These are phyloP conservation scores for Monosporascus sp. DNA, from an alignment of 2,329 filamentous ascomycete species.

Conservation along the genomic window DNA sequence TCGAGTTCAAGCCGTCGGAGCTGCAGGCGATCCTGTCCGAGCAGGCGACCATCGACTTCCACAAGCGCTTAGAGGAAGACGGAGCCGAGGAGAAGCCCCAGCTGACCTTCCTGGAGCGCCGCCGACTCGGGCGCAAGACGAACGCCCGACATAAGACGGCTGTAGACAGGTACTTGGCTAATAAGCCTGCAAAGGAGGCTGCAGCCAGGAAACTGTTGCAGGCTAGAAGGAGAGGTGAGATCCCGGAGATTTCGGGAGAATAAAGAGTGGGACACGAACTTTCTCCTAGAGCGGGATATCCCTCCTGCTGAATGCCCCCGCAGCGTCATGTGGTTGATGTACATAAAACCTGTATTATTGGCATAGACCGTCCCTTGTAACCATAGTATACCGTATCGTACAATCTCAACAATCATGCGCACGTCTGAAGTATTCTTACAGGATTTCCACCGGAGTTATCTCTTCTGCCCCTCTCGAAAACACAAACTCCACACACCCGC, in stretches of 20 bases:
- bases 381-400: background rate
- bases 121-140: background rate
- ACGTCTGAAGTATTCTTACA: background rate
- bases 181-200: background rate
- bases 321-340: too few relatives aligned
- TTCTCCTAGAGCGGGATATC: background rate
- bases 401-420: slow-evolving; percentile 11
- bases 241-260: too few relatives aligned
- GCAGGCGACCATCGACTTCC: slow-evolving; percentile 12
- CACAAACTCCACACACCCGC: background rate
- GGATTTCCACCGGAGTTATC: too few relatives aligned
- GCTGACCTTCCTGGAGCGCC: background rate
- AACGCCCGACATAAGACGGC: background rate
- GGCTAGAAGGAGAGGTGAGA: background rate
- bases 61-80: slow-evolving; percentile 2
- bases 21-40: slow-evolving; percentile 23
- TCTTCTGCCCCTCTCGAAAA: background rate
- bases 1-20: slow-evolving; percentile 1
- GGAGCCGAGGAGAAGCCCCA: background rate
- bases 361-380: background rate
- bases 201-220: background rate
- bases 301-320: too few relatives aligned
- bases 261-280: too few relatives aligned
- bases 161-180: background rate
- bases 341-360: background rate